Evolutionary conservation across 495 filamentous ascomycete genomes (phyloP).

Genomic region (Glutinoglossum americanum): DNA sequence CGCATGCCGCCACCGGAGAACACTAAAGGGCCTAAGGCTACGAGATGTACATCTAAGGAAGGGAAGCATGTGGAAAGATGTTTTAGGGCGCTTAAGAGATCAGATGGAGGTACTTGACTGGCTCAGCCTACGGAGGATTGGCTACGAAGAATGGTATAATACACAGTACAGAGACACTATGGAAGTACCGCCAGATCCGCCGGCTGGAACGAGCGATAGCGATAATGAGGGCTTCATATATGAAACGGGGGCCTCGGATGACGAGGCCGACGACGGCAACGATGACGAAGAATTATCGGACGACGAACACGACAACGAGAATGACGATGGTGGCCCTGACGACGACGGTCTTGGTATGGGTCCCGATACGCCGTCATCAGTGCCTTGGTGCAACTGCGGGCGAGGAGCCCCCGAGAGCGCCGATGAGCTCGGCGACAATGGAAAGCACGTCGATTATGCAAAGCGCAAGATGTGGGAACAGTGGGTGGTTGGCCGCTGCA

Average conservation of each 20-base stretch:
- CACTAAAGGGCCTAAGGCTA: constrained; percentile 34
- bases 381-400: constrained; percentile 27
- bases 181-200: constrained; percentile 24
- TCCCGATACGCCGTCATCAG: constrained; percentile 22
- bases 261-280: constrained; percentile 11
- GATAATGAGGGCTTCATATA: constrained; percentile 12
- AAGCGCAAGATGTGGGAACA: constrained; percentile 37
- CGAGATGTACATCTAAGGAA: constrained; percentile 35
- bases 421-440: constrained; percentile 38
- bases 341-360: constrained; percentile 18
- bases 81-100: constrained; percentile 31
- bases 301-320: constrained; percentile 10
- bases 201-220: constrained; percentile 18
- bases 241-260: constrained; percentile 7
- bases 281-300: constrained; percentile 9
- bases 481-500: constrained; percentile 23
- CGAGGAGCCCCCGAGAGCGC: constrained; percentile 14
- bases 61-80: constrained; percentile 36
- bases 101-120: constrained; percentile 37
- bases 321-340: constrained; percentile 8
- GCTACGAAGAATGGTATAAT: constrained; percentile 37
- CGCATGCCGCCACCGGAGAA: constrained; percentile 30
- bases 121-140: constrained; percentile 36
- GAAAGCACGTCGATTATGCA: constrained; percentile 23
- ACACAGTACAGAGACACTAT: constrained; percentile 17